These are phyloP conservation scores for Symbiotaphrina buchneri DNA, from an alignment of 495 filamentous ascomycete genomes.

Conservation along the genomic window DNA sequence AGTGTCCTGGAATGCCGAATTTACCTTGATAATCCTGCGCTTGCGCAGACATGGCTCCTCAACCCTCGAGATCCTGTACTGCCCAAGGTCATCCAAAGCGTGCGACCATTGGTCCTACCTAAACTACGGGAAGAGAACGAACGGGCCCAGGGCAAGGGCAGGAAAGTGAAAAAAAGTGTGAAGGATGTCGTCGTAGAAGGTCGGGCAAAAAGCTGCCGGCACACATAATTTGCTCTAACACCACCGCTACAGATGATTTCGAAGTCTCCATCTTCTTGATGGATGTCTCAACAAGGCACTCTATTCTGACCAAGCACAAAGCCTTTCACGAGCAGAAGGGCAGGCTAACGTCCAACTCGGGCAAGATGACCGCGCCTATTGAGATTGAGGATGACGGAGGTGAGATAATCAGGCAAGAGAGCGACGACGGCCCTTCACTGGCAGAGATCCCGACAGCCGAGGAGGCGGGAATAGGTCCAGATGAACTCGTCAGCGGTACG, in stretches of 20 bases:
- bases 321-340: slow-evolving; percentile 30
- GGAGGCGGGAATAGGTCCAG: too few relatives aligned
- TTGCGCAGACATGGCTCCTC: slow-evolving; percentile 62
- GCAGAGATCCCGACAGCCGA: too few relatives aligned
- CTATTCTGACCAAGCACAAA: slow-evolving; percentile 69
- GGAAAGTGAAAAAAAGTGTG: slow-evolving; percentile 40
- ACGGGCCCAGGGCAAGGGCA: slow-evolving; percentile 31
- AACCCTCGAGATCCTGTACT: slow-evolving; percentile 47
- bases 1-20: slow-evolving; percentile 89
- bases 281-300: slow-evolving; percentile 69
- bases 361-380: slow-evolving; percentile 21
- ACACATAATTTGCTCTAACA: neutral
- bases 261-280: slow-evolving; percentile 87
- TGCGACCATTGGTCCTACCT: slow-evolving; percentile 67
- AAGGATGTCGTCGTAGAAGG: slow-evolving; percentile 78
- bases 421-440: slow-evolving; percentile 12
- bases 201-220: slow-evolving; percentile 11
- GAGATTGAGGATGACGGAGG: slow-evolving; percentile 20
- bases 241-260: slow-evolving; percentile 50
- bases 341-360: slow-evolving; percentile 29
- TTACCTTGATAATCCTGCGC: slow-evolving; percentile 76
- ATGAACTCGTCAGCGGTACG: too few relatives aligned
- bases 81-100: slow-evolving; percentile 55
- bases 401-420: slow-evolving; percentile 18
- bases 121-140: slow-evolving; percentile 80